Base-by-base conservation (phyloP, 805 yeast genomes). In the Blastobotrys mokoenaii region DNA sequence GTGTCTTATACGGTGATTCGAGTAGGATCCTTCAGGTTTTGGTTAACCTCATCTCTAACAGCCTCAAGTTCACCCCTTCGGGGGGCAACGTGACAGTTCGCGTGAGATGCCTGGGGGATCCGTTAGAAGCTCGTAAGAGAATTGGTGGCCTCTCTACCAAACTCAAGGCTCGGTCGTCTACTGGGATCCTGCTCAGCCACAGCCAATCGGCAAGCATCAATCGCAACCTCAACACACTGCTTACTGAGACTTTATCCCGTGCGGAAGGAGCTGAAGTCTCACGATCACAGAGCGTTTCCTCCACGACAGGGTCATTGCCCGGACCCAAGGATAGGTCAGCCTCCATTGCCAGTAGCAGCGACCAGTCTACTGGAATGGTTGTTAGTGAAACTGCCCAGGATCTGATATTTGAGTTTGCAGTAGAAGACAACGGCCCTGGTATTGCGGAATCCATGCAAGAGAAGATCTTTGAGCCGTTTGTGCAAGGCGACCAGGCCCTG, bases 401-500 rank as follows among this genome's bases (percentile, higher is more conserved):
- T 27, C 16, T 29, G 27, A 20, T 32, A 7, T 40, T 45, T 35
- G 44, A 40, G 43, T 51, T 46, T 52, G 31, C 63, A 38, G 96
- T 90, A 10, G 73, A 72, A 32, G 98, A 90, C 61, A 86, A 95
- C 0, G 97, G 98, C 2, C 89, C 97, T 0, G 98, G 98, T 48
- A 89, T 90, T 44, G 94, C 86, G 35, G 79, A 82, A 11, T 78
- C 81, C 1, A 64, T 88, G 45, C 96, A 85, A 57, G 79, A 79
- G 38, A 79, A 83, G 49, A 94, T 90, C 1, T 90, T 90, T 63
- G 97, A 93, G 57, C 97, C 97, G 1, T 90, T 90, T 68, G 88
- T 89, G 15, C 98, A 90, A 66, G 98, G 97, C 44, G 97, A 90
- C 59, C 96, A 88, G 62, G 87, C 96, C 0, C 70, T 87, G 22